Evolutionary conservation across 371 early-diverging fungal species (phyloP), one percentile per base, ranked within the genome.

Genomic region (Apophysomyces ossiformis): DNA sequence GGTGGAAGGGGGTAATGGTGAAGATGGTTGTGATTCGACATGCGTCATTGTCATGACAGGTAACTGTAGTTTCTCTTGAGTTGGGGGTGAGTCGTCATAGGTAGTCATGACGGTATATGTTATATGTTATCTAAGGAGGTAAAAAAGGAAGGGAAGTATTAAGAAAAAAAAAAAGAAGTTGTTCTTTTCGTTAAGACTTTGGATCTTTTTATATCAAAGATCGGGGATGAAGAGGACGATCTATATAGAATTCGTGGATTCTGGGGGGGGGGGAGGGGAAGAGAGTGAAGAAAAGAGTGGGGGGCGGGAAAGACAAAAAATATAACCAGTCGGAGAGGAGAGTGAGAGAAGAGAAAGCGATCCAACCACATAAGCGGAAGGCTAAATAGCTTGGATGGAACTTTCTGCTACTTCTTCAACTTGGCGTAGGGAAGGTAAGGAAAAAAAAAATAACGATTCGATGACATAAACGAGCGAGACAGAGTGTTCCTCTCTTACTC

Each of bases 31-130:
- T 38, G 56, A 56, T 47, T 45, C 59, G 37, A 50, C 46, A 46
- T 65, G 59, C 46, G 66, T 59, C 8, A 59, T 26, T 26, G 26
- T 60, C 58, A 65, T 60, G 37, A 50, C 59, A 11, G 66, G 66
- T 18, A 50, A 18, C 21, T 50, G 50, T n/a, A 50, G 60, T 59
- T 60, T 65, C 18, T 64, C 64, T 57, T 64, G 47, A 13, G 56
- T 26, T 26, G 26, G 16, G 50, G 41, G 37, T 39, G 64, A 41
- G 21, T 50, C 21, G 21, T 50, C 50, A 21, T 50, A 21, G 7
- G 21, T 7, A 9, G 21, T 11, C 50, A 50, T 50, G 13, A n/a
- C 16, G 26, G 26, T 26, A 26, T 26, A 26, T 26, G 26, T 26
- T 26, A n/a, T 46, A 46, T 46, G 47, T 46, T 46, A 46, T 12